phyloP scores from a whole-genome alignment of 768 basidiomycete species.

The Termitomyces sp. region DNA sequence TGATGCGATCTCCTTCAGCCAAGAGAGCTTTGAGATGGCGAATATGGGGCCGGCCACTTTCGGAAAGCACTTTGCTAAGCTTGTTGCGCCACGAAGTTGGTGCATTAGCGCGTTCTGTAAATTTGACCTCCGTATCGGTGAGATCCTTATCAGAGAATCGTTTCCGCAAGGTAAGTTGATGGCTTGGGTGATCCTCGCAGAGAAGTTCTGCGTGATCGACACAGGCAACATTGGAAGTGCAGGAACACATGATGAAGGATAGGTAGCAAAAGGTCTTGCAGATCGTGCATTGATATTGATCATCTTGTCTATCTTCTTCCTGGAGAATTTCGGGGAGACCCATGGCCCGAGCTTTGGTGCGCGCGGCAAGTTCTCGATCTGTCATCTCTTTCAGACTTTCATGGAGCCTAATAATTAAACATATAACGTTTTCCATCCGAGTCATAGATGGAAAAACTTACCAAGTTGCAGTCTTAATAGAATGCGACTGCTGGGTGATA shows the following conservation, averaged over 20 bases:
- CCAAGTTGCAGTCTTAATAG: conserved; percentile 93
- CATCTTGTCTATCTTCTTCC: conserved; percentile 81
- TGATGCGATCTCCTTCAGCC: conserved; percentile 87
- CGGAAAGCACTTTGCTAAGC: conserved; percentile 60
- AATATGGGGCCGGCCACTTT: conserved; percentile 69
- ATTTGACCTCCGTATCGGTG: conserved; percentile 58
- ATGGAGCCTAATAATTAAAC: conserved; percentile 58
- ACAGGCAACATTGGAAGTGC: conserved; percentile 78
- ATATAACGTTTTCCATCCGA: not conserved
- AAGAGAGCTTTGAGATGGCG: conserved; percentile 79
- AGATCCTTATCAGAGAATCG: conserved; percentile 82
- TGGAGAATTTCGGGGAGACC: conserved; percentile 70
- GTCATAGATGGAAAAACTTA: conserved; percentile 31
- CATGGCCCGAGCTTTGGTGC: conserved; percentile 56
- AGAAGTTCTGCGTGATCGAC: conserved; percentile 79
- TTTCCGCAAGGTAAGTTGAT: conserved; percentile 64
- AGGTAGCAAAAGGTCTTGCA: conserved; percentile 97
- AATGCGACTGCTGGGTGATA: conserved; percentile 93
- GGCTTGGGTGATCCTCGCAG: conserved; percentile 50
- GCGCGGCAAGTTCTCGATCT: conserved; percentile 71
- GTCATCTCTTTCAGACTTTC: conserved; percentile 87
- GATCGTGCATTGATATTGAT: conserved; percentile 90
- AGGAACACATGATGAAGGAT: conserved; percentile 83
- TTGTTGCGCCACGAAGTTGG: conserved; percentile 77
- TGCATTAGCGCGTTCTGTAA: conserved; percentile 67